Percentiles rank a stretch among this genome's conserved stretches.
Evolutionary conservation across 129 eudicot genomes (phyloP).

Genomic region (Calendula officinalis): DNA sequence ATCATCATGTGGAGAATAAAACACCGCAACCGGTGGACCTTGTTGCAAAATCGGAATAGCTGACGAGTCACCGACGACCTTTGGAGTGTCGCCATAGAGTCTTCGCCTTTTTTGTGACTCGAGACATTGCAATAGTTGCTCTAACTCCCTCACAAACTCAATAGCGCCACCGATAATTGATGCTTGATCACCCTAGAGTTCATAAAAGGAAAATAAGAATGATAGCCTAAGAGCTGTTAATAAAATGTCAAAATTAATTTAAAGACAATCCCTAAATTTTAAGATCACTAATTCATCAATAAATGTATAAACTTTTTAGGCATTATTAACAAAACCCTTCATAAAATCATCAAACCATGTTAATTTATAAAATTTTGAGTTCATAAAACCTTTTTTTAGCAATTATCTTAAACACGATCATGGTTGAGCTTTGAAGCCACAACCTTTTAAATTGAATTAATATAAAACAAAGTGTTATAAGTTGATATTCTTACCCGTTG

Average conservation of each 20-base stretch:
- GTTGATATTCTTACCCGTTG: slow-evolving; percentile 63
- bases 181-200: slow-evolving; percentile 85
- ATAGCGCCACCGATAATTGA: slow-evolving; percentile 94
- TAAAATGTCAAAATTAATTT: too few relatives aligned
- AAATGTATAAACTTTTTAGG: too few relatives aligned
- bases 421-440: too few relatives aligned
- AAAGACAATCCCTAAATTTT: too few relatives aligned
- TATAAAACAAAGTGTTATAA: too few relatives aligned
- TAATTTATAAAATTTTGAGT: too few relatives aligned
- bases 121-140: slow-evolving; percentile 94
- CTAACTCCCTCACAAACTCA: slow-evolving; percentile 88
- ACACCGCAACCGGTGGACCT: slow-evolving; percentile 27
- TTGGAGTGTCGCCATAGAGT: slow-evolving; percentile 64
- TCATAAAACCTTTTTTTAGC: too few relatives aligned
- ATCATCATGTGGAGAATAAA: slow-evolving; percentile 38
- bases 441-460: too few relatives aligned
- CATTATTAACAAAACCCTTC: too few relatives aligned
- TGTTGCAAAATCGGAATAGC: slow-evolving; percentile 40
- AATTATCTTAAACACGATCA: too few relatives aligned
- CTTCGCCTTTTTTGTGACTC: slow-evolving; percentile 88
- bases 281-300: too few relatives aligned
- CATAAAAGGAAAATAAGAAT: not conserved
- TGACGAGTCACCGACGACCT: slow-evolving; percentile 39
- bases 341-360: not conserved
- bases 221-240: too few relatives aligned